Percentiles rank a stretch among this genome's conserved stretches.
phyloP scores from a whole-genome alignment of 2,329 filamentous ascomycete species.

The Sclerotinia sclerotiorum region DNA sequence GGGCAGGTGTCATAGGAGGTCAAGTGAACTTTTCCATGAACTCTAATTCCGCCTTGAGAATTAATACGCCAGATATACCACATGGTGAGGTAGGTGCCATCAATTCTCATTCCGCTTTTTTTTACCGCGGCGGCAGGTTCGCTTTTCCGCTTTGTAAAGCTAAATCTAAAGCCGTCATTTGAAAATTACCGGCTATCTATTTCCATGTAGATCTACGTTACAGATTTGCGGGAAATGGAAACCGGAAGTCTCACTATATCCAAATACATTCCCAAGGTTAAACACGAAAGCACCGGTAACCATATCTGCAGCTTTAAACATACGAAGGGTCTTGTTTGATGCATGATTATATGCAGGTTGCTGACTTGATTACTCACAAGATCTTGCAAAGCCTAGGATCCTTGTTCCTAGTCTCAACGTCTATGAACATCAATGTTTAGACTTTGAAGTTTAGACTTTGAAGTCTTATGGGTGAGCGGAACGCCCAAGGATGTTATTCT shows the following conservation, averaged over 20 bases:
- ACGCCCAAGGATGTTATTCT: too few relatives aligned
- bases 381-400: too few relatives aligned
- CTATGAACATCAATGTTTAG: too few relatives aligned
- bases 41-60: neutral
- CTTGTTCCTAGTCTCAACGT: neutral
- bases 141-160: neutral
- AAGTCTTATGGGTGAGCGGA: too few relatives aligned
- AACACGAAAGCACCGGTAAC: neutral
- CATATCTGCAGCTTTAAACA: neutral
- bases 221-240: neutral
- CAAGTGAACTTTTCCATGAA: neutral
- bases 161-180: neutral
- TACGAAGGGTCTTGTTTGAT: neutral
- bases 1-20: neutral
- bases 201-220: neutral
- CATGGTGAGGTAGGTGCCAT: neutral
- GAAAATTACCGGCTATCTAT: neutral
- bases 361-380: neutral
- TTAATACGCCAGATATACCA: neutral
- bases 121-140: neutral
- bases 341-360: neutral
- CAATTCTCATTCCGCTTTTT: neutral
- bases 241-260: neutral
- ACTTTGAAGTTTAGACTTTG: too few relatives aligned
- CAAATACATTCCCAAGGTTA: neutral